Evolutionary conservation across 108 stramenopile genomes (phyloP), one percentile per base, ranked within the genome.

Genomic region (Cyclotella choctawhatcheeana): DNA sequence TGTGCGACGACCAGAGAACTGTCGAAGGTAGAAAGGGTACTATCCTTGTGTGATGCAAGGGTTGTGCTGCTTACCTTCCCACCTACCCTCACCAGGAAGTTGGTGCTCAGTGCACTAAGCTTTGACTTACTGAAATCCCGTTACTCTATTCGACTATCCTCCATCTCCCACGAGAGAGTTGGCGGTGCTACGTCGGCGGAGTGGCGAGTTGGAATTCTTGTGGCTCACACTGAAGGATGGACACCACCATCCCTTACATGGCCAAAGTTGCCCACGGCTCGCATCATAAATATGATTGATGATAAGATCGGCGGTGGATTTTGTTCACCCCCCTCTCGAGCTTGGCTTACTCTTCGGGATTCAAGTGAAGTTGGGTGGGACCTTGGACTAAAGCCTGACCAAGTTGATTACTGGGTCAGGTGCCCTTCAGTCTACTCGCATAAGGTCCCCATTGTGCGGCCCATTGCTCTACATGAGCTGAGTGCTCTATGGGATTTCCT

Each of bases 371-470:
- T 5, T 18, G 56, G 30, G 3, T 58, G 29, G 56, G 56, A 58
- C 32, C 32, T 58, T 13, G 30, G 32, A 32, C 2, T 34, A 0
- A 3, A 3, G 1, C 30, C 56, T 14, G 10, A 4, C 56, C 10
- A 2, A 1, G 1, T 33, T 12, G 56, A 64, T n/a, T 64, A 44
- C 40, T 64, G 63, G 63, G 8, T 20, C 2, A 43, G 21, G 8
- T 30, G 29, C 17, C 63, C 63, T 50, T 34, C 63, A 5, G 63
- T 64, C 37, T 64, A 5, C 10, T 64, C 63, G 20, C 30, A 12
- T 14, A 24, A 18, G 24, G 1, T 16, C 2, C 45, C 47, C 27
- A 34, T 50, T 30, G 16, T 10, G 25, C 27, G 40, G 2, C n/a
- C 29, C 5, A 40, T 64, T 25, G 27, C 3, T 18, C 33, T 50